Base-by-base conservation (phyloP, 345 rosid species). In the Hibiscus trionum region DNA sequence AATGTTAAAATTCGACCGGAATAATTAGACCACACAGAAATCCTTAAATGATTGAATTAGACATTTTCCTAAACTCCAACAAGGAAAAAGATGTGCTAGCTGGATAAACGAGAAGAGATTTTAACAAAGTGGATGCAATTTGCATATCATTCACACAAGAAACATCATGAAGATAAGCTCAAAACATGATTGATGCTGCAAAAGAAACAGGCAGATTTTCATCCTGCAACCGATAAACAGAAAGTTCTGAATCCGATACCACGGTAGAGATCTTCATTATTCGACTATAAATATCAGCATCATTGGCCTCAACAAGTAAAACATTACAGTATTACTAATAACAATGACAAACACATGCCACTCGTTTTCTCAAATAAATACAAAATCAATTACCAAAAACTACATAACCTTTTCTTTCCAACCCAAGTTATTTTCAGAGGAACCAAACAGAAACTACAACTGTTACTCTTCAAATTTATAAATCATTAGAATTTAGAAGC, bases 351-450 rank as follows among this genome's bases (percentile, higher is more conserved):
- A 39, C 31, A 53, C 42, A 65, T 39, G 59, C 44, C 66, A 42
- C n/a, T 26, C 33, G 24, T 57, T 11, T 24, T 57, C 14, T 24
- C 31, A 57, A 24, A 57, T 57, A 57, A 57, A 21, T 10, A 24
- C 31, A 24, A 57, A 57, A 21, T 69, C 44, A 31, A 78, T 46
- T 39, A 21, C 65, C 72, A 57, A 33, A 75, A 76, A 66, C 55
- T 59, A 60, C 19, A 19, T 65, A 29, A 57, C 19, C 47, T 27
- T 57, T 70, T 24, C 24, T 44, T 31, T 35, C 33, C 62, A 46
- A 42, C 39, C 58, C 9, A 3, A 21, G 12, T 49, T 55, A 10
- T 57, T 21, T 57, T 24, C 61, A 24, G 2, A 57, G 61, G 61
- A 57, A 57, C 5, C 33, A 57, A 24, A 57, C 61, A 57, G 31